Evolutionary conservation across 202 grass and related monocot genomes (phyloP), one percentile per base, ranked within the genome.

Genomic region (Elaeis oleifera): DNA sequence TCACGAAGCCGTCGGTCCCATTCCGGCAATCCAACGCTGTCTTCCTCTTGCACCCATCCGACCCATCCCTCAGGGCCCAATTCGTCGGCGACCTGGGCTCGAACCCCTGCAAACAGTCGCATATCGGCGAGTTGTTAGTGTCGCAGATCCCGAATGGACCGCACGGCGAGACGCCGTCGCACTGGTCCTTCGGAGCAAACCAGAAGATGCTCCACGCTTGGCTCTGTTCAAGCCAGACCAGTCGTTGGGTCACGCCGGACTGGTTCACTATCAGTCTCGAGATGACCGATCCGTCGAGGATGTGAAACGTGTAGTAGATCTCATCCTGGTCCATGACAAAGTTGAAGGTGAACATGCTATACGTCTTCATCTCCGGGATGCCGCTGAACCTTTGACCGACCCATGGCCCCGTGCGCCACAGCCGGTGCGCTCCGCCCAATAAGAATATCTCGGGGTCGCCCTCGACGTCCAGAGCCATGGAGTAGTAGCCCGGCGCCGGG

Each of bases 41-140:
- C 53, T 58, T 24, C 24, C 26, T 17, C 13, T 31, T 24, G 23
- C 23, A 59, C 24, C 57, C 57, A n/a, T 31, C 24, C 2, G 57
- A 59, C 16, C 16, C 23, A 27, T 59, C 23, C 21, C 24, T 59
- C 13, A 17, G 13, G 16, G 23, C 21, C 57, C 25, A 59, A 31
- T 59, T 59, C 13, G 13, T 27, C 23, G 57, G 24, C 23, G 23
- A 59, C 57, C 26, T 59, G 23, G 59, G 59, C 4, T 29, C 16
- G 59, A 61, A 61, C n/a, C 59, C 59, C 25, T 39, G 59, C 24
- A 61, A 26, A 9, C 59, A 61, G 1, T 16, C 4, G 59, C 59
- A 61, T 13, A n/a, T 32, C 16, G 28, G 59, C 18, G 19, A n/a
- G 28, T n/a, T 26, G 26, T 61, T 61, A 3, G 59, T 5, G 23